Evolutionary conservation across 768 basidiomycete species (phyloP), one percentile per base, ranked within the genome.

Genomic region (Russula lepida): DNA sequence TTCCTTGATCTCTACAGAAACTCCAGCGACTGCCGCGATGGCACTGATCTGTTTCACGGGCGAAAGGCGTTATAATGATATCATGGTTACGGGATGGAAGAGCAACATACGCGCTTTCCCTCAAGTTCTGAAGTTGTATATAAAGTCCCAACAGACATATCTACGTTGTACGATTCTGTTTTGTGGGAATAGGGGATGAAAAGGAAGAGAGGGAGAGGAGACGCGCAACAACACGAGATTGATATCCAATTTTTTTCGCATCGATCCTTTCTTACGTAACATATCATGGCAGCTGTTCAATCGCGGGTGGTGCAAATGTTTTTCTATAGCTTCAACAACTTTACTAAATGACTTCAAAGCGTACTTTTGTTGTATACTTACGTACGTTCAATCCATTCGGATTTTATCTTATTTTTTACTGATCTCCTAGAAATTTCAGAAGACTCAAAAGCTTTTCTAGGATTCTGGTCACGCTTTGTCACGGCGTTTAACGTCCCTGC

Each of bases 141-240:
- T 59, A 90, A 78, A 63, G 84, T 89, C 67, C 86, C 86, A 63
- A 77, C 74, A 55, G 85, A 78, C 78, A 80, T 84, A 75, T 76
- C 74, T 71, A 58, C 50, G 28, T 39, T 11, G 33, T 55, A 6
- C 15, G 25, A 9, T 43, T 60, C 64, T 60, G 46, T 19, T 15
- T 54, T 27, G n/a, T 35, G 30, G 30, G 46, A 65, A 62, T 67
- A 63, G 35, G 68, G 54, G 67, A 55, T 46, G 23, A 47, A 58
- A 43, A 43, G 48, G 62, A 48, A 69, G 65, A 68, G 57, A 23
- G 63, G 62, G 61, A 66, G 67, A 63, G 56, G 58, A 60, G 51
- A 60, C 62, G 64, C 23, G 41, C 25, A 43, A 56, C 28, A 30
- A 58, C 67, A 65, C 44, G 32, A 43, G 56, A 55, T 63, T 57